Conservation (phyloP, 345 rosid species). For the Conringia planisiliqua region DNA sequence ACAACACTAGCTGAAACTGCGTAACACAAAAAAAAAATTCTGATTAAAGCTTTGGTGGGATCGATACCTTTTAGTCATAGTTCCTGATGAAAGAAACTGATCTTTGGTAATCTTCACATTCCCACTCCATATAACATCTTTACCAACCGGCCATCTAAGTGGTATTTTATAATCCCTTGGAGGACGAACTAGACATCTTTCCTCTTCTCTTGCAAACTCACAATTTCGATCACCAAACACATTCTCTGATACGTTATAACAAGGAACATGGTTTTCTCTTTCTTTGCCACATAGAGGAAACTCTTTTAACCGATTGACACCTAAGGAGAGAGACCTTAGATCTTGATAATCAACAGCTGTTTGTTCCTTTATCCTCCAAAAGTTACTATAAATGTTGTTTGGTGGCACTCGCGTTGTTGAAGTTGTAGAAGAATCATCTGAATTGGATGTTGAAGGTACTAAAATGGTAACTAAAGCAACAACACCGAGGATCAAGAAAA, state of each 20-base stretch:
- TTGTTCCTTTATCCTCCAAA: constrained; percentile 90
- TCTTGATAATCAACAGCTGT: constrained; percentile 81
- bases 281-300: constrained; percentile 81
- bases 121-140: constrained; percentile 95
- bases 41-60: neutral
- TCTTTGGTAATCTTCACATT: constrained; percentile 96
- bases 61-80: constrained; percentile 80
- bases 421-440: constrained; percentile 47
- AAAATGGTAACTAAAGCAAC: constrained; percentile 65
- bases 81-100: constrained; percentile 97
- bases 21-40: neutral
- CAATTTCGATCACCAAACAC: constrained; percentile 80
- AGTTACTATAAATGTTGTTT: constrained; percentile 52
- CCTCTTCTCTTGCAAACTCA: constrained; percentile 48
- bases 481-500: constrained; percentile 59
- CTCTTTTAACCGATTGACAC: constrained; percentile 50
- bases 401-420: constrained; percentile 34
- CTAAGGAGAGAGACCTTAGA: constrained; percentile 58
- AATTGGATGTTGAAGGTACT: constrained; percentile 59
- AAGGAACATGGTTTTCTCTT: constrained; percentile 84
- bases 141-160: constrained; percentile 88
- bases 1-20: neutral
- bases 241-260: constrained; percentile 79
- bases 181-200: constrained; percentile 75
- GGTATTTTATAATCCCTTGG: constrained; percentile 96